Percentiles rank a stretch among this genome's conserved stretches.
Evolutionary conservation across 768 basidiomycete species (phyloP).

Genomic region (Russula ochroleuca): DNA sequence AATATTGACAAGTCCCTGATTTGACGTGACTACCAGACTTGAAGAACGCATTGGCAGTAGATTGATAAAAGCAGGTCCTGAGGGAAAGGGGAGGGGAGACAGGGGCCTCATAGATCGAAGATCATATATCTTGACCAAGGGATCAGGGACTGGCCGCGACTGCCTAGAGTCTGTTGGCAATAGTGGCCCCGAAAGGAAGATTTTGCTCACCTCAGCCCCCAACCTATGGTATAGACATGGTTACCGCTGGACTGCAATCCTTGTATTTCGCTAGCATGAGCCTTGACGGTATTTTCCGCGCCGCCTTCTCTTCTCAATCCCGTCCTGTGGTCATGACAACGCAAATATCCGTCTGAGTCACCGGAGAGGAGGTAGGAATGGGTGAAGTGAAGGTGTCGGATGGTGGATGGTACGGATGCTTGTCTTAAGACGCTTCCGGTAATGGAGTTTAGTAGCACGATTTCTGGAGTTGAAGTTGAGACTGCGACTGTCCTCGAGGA

Average conservation of each 20-base stretch:
- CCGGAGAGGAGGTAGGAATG: conserved; percentile 64
- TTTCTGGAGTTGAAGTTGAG: conserved; percentile 54
- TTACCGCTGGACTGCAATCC: conserved; percentile 78
- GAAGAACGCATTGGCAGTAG: conserved; percentile 72
- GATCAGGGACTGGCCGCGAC: conserved; percentile 83
- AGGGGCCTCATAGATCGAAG: conserved; percentile 77
- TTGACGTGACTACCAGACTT: conserved; percentile 69
- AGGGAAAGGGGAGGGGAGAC: conserved; percentile 81
- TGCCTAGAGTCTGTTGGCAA: conserved; percentile 48
- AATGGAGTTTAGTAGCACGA: conserved; percentile 67
- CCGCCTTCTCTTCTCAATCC: conserved; percentile 45
- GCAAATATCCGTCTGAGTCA: conserved; percentile 67
- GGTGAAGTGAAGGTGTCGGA: conserved; percentile 63
- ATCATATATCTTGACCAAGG: conserved; percentile 91
- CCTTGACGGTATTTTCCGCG: conserved; percentile 57
- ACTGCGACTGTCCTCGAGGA: conserved; percentile 56
- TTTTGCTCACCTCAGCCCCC: conserved; percentile 65
- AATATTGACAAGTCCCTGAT: conserved; percentile 78
- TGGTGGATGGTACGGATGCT: conserved; percentile 49
- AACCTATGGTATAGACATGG: conserved; percentile 81
- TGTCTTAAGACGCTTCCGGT: conserved; percentile 64
- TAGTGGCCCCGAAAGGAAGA: neutral
- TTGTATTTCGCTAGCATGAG: conserved; percentile 78
- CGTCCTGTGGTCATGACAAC: conserved; percentile 68
- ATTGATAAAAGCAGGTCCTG: conserved; percentile 82